Evolutionary conservation across 83 land plant genomes (phyloP).

Genomic region (Picea abies): DNA sequence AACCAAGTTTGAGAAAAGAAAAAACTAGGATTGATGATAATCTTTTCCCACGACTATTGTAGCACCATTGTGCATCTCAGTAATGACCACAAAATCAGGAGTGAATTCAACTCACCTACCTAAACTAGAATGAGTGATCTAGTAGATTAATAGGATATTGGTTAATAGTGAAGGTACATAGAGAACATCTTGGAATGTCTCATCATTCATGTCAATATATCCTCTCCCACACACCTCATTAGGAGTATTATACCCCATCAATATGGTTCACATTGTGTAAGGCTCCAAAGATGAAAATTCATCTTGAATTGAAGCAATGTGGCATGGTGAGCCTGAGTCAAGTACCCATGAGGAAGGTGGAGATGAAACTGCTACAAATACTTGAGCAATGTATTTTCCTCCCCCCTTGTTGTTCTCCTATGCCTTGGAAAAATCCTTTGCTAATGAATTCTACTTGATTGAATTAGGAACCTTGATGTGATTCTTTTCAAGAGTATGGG

Average conservation of each 20-base stretch:
- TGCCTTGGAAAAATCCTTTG: background rate
- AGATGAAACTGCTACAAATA: background rate
- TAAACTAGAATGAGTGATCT: background rate
- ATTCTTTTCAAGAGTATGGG: background rate
- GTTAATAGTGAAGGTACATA: background rate
- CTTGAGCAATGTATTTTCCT: background rate
- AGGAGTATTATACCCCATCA: background rate
- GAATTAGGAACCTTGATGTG: background rate
- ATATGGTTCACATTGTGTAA: background rate
- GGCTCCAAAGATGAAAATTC: background rate
- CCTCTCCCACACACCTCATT: background rate
- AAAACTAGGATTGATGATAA: background rate
- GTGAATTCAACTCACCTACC: background rate
- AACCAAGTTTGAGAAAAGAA: background rate
- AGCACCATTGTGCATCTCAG: background rate
- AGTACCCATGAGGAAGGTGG: background rate
- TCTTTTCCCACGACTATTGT: background rate
- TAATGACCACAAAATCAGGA: too few species aligned
- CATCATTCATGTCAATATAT: background rate
- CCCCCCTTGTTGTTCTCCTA: rapidly evolving
- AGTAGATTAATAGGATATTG: background rate
- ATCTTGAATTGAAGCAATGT: background rate
- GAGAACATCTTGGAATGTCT: too few species aligned
- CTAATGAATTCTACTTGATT: background rate
- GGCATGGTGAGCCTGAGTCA: background rate